Evolutionary conservation across 1,284 basidiomycete genomes (phyloP), one percentile per base, ranked within the genome.

Genomic region (Leccinum idahoense): DNA sequence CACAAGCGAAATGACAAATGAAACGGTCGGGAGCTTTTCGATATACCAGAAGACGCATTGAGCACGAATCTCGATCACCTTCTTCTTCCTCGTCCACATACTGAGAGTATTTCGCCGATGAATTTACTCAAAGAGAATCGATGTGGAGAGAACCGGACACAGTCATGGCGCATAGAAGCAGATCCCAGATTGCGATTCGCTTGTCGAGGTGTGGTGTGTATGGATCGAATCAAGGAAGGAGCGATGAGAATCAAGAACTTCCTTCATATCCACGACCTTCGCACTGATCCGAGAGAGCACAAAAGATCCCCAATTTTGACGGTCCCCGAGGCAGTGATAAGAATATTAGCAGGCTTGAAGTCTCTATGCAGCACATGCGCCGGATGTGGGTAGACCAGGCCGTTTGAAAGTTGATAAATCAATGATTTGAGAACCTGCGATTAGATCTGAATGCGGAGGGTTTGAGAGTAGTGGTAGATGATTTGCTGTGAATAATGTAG

Each of bases 341-440:
- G 89, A 74, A 99, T 98, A 73, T 99, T 99, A 26, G 97, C 97
- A 0, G 97, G 97, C 77, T 99, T 99, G 65, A 99, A 85, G 76
- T 99, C 96, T 12, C 92, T 93, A 73, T 98, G 96, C 59, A 99
- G 85, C 71, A 98, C 94, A 78, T 97, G 96, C 65, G 89, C 90
- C 18, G 93, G 89, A 76, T 99, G 96, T 7, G 99, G 88, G 75
- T 98, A 99, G 60, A 95, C 82, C 7, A 98, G 86, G 7, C 96
- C 96, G 71, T 96, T 96, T 63, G 98, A 80, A 18, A 99, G 89
- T 75, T 99, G 96, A 77, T 94, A 96, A 3, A 94, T 88, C 39
- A 99, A 84, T 3, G 93, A 94, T 75, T 98, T 98, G 72, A 99
- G 87, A 2, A 97, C 90, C 3, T 88, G 79, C 0, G 82, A 75